These are phyloP conservation scores for Sugiyamaella marilandica DNA, from an alignment of 805 yeast genomes.

Conservation along the genomic window DNA sequence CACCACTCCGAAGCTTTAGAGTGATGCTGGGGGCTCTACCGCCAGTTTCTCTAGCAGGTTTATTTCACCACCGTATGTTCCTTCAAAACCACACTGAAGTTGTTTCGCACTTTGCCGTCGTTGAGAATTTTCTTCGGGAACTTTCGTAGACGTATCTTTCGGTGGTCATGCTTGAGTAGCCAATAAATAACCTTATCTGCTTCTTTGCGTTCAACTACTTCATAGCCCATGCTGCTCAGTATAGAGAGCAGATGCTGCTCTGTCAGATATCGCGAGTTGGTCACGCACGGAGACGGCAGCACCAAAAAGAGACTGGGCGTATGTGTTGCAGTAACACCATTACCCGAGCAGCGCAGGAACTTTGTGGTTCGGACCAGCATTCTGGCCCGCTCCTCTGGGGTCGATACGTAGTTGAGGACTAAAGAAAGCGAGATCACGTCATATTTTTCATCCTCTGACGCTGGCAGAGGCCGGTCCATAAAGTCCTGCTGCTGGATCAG, in stretches of 20 bases:
- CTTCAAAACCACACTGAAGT: slow-evolving; percentile 52
- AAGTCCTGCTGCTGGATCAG: slow-evolving; percentile 75
- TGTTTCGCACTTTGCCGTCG: slow-evolving; percentile 59
- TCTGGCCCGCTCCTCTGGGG: slow-evolving; percentile 61
- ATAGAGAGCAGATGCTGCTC: slow-evolving; percentile 40
- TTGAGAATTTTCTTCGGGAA: slow-evolving; percentile 47
- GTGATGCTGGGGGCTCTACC: too few species aligned
- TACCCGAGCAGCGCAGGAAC: slow-evolving; percentile 42
- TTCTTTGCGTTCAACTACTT: slow-evolving; percentile 42
- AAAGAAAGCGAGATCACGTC: slow-evolving; percentile 74
- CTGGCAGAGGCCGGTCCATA: slow-evolving; percentile 67
- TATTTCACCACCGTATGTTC: slow-evolving; percentile 8
- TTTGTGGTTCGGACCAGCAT: slow-evolving; percentile 61
- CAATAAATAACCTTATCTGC: slow-evolving; percentile 73
- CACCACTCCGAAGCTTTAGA: too few species aligned
- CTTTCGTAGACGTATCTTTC: slow-evolving; percentile 30
- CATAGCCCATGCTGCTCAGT: slow-evolving; percentile 59
- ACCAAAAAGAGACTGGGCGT: slow-evolving; percentile 62
- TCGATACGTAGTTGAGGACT: slow-evolving; percentile 85
- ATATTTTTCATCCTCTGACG: slow-evolving; percentile 38
- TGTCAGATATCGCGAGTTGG: slow-evolving; percentile 75
- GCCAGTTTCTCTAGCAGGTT: too few species aligned
- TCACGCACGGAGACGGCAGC: slow-evolving; percentile 80
- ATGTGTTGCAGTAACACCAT: not conserved
- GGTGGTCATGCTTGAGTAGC: slow-evolving; percentile 42